Percentiles rank a stretch among this genome's conserved stretches.
phyloP scores from a whole-genome alignment of 2,329 filamentous ascomycete species.

The Sordariomycetes sp. region DNA sequence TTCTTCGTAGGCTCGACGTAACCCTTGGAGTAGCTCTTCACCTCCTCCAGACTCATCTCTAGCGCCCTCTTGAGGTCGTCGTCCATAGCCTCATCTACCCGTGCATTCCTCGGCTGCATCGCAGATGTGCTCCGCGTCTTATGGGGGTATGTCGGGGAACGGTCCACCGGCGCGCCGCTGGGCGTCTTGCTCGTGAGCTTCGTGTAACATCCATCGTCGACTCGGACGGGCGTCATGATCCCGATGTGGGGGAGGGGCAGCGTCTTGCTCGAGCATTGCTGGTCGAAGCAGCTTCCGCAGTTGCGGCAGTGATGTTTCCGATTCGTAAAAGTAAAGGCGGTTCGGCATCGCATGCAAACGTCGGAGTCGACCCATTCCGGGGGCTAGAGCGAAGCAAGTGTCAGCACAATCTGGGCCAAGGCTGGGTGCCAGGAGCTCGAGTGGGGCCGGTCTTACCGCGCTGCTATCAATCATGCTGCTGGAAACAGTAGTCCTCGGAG shows the following conservation, averaged over 20 bases:
- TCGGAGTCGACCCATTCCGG: constrained; percentile 97
- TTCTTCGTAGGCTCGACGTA: constrained; percentile 50
- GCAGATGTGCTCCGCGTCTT: constrained; percentile 52
- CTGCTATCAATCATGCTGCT: constrained; percentile 97
- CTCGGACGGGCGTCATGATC: constrained; percentile 79
- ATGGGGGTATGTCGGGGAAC: constrained; percentile 34
- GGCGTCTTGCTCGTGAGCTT: constrained; percentile 57
- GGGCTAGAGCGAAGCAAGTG: constrained; percentile 37
- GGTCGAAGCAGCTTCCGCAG: constrained; percentile 94
- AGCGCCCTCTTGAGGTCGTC: constrained; percentile 88
- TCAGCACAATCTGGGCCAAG: not conserved
- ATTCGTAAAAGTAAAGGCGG: constrained; percentile 92
- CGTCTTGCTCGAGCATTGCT: constrained; percentile 82
- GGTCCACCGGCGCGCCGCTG: constrained; percentile 29
- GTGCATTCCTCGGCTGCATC: constrained; percentile 84
- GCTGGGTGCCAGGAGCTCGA: not conserved
- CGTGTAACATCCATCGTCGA: constrained; percentile 90
- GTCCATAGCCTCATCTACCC: constrained; percentile 83
- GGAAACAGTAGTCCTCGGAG: constrained; percentile 73
- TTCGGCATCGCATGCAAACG: constrained; percentile 96
- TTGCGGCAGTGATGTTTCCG: constrained; percentile 97
- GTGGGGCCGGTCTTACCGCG: constrained; percentile 51
- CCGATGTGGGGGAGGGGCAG: constrained; percentile 84
- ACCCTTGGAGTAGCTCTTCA: constrained; percentile 59
- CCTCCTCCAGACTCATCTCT: constrained; percentile 94